These are phyloP conservation scores for Vinca major DNA, from an alignment of 305 asterid genomes.

Conservation along the genomic window DNA sequence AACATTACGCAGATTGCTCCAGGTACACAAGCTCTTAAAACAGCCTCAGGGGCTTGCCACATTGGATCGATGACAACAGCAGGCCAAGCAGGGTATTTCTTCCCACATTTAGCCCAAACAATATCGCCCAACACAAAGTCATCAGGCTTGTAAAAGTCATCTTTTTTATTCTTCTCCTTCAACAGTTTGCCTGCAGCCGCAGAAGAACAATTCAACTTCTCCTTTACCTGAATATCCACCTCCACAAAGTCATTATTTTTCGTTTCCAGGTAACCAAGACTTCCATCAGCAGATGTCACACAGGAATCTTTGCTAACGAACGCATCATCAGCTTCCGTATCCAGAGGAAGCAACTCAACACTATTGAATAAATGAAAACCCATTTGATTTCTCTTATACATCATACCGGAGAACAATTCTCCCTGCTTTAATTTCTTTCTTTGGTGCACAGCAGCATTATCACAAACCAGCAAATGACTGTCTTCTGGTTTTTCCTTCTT, in stretches of 20 bases:
- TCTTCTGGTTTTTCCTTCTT: slow-evolving; percentile 41
- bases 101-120: slow-evolving; percentile 96
- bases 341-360: slow-evolving; percentile 27
- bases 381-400: slow-evolving; percentile 31
- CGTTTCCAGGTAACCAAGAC: slow-evolving; percentile 20
- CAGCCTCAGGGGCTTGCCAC: slow-evolving; percentile 67
- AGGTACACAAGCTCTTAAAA: slow-evolving; percentile 63
- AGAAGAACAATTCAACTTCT: slow-evolving; percentile 22
- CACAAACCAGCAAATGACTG: slow-evolving; percentile 17
- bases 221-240: slow-evolving; percentile 22
- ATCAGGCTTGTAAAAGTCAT: slow-evolving; percentile 46
- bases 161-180: slow-evolving; percentile 42
- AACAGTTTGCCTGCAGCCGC: slow-evolving; percentile 22
- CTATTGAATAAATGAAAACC: slow-evolving; percentile 32
- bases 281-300: slow-evolving; percentile 40
- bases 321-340: slow-evolving; percentile 2
- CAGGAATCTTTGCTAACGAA: slow-evolving; percentile 18
- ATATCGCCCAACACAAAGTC: slow-evolving; percentile 63
- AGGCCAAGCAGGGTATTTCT: slow-evolving; percentile 88
- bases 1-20: slow-evolving; percentile 89
- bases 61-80: slow-evolving; percentile 77
- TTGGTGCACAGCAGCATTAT: slow-evolving; percentile 16
- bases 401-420: slow-evolving; percentile 22
- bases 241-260: slow-evolving; percentile 19
- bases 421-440: slow-evolving; percentile 43